Evolutionary conservation across 2,329 filamentous ascomycete genomes (phyloP).

Genomic region (Falciphora oryzae): DNA sequence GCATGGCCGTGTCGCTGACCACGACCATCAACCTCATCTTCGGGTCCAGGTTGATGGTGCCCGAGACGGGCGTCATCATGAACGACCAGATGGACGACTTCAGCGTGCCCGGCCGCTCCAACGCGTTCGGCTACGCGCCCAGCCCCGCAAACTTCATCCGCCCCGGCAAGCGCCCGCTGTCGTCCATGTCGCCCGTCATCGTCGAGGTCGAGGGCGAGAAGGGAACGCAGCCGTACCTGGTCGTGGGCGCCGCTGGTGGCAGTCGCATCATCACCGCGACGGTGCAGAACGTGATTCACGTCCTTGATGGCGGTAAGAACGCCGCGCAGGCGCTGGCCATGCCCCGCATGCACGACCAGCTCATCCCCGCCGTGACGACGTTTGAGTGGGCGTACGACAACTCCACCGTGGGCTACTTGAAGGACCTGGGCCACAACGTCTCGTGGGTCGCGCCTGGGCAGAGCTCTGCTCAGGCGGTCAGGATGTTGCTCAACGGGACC

Average conservation of each 20-base stretch:
- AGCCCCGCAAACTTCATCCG: conserved; percentile 69
- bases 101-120: conserved; percentile 63
- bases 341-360: conserved; percentile 75
- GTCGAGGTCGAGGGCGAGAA: conserved; percentile 43
- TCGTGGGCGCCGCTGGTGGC: conserved; percentile 73
- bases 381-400: conserved; percentile 69
- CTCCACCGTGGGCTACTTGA: conserved; percentile 56
- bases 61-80: conserved; percentile 76
- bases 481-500: conserved; percentile 52
- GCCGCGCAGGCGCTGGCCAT: conserved; percentile 55
- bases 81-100: conserved; percentile 65
- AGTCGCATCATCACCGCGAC: conserved; percentile 78
- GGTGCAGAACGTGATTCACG: conserved; percentile 66
- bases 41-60: conserved; percentile 68
- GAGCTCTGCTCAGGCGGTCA: conserved; percentile 68
- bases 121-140: conserved; percentile 73
- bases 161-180: conserved; percentile 72
- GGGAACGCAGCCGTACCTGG: conserved; percentile 59
- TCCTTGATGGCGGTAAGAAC: conserved; percentile 59
- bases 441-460: conserved; percentile 57
- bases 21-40: conserved; percentile 80
- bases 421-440: conserved; percentile 62
- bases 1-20: conserved; percentile 69
- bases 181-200: conserved; percentile 63
- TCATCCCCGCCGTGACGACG: conserved; percentile 62